Conservation (phyloP, 768 basidiomycete genomes). For the Russula abietina region DNA sequence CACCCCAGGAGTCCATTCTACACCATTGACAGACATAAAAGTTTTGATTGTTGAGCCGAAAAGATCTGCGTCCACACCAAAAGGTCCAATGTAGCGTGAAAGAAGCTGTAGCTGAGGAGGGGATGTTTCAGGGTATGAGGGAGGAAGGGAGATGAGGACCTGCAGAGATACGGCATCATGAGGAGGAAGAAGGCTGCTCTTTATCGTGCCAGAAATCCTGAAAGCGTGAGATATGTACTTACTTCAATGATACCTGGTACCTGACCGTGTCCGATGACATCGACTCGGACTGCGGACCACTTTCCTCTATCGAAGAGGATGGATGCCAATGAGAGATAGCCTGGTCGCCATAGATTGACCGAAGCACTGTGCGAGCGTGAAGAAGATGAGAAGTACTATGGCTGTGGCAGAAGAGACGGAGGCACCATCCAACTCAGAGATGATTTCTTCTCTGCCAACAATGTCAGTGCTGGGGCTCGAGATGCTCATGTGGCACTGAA, state of each 20-base stretch:
- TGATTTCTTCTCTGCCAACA: slow-evolving; percentile 16
- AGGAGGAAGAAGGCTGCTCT: slow-evolving; percentile 45
- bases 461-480: background rate
- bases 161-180: slow-evolving; percentile 32
- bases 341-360: slow-evolving; percentile 74
- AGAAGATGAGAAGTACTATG: slow-evolving; percentile 5
- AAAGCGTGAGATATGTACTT: slow-evolving; percentile 29
- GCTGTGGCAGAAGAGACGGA: background rate
- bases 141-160: slow-evolving; percentile 41
- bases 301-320: slow-evolving; percentile 22
- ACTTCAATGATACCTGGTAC: slow-evolving; percentile 63
- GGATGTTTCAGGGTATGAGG: slow-evolving; percentile 55
- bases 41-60: slow-evolving; percentile 77
- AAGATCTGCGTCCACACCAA: slow-evolving; percentile 62
- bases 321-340: slow-evolving; percentile 56
- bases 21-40: slow-evolving; percentile 68
- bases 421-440: slow-evolving; percentile 23
- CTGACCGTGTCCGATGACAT: slow-evolving; percentile 41
- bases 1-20: slow-evolving; percentile 68
- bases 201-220: slow-evolving; percentile 3
- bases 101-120: slow-evolving; percentile 82
- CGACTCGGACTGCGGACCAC: slow-evolving; percentile 9
- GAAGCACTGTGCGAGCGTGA: slow-evolving; percentile 46
- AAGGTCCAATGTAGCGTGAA: slow-evolving; percentile 77
- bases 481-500: background rate